Evolutionary conservation across 1,139 yeast genomes (phyloP), one percentile per base, ranked within the genome.

Genomic region (Candida pseudoviswanathii): DNA sequence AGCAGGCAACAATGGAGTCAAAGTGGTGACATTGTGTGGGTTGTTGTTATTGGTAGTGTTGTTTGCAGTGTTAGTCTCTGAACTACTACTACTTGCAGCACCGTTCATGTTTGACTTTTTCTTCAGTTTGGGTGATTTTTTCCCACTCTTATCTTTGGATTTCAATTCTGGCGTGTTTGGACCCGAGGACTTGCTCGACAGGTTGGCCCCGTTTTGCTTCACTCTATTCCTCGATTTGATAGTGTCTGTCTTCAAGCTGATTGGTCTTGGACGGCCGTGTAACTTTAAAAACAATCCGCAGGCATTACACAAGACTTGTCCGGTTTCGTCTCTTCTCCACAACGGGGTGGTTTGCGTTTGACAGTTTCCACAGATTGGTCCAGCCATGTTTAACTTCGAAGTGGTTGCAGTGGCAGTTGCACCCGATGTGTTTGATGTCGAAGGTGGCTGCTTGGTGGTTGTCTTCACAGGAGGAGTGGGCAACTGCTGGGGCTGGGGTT

Each of bases 241-340:
- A 25, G 94, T 91, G 67, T 91, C 96, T 5, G 96, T 90, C 65
- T 92, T 92, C 59, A 92, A 73, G 31, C 94, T 85, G 50, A 90
- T 90, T 3, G 98, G 97, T 59, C 98, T 78, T 31, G 97, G 89
- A 49, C 96, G 80, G 25, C 97, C 97, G 63, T 92, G 98, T 40
- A 92, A 77, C 68, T 92, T 92, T 54, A 92, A 73, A 62, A 92
- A 92, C 48, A 92, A 75, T 0, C 98, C 98, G 71, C 97, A 92
- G 3, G 98, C 98, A 70, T 92, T 92, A 66, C 98, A 92, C 46
- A 92, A 77, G 11, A 90, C 96, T 58, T 89, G 95, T 11, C 98
- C 98, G 16, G 88, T 82, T 63, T 91, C 97, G 67, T 91, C 96
- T 58, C 97, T 77, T 67, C 98, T 79, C 98, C 98, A 92, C 27